Evolutionary conservation across 371 early-diverging fungal species (phyloP).

Genomic region (Apophysomyces trapeziformis): DNA sequence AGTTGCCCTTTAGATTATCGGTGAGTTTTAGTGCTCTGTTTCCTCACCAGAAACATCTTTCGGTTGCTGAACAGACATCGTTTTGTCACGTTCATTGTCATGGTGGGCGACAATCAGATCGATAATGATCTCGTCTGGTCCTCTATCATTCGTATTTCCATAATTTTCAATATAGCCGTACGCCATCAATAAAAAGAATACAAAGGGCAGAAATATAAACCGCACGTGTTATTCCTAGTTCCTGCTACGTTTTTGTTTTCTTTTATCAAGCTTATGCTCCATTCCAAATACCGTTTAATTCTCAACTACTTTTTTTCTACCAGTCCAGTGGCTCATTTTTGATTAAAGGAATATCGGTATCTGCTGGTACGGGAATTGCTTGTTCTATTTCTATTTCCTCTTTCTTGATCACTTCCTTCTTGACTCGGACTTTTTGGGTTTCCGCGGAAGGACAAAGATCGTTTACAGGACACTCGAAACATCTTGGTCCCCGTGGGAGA

Average conservation of each 20-base stretch:
- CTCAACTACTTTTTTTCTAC: constrained; percentile 11
- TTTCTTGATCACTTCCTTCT: constrained; percentile 9
- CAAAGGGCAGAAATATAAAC: background rate
- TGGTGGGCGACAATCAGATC: background rate
- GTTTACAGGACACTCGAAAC: constrained; percentile 82
- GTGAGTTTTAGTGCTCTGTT: background rate
- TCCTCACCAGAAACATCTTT: background rate
- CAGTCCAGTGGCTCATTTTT: constrained; percentile 17
- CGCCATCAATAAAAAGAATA: background rate
- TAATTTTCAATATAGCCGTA: background rate
- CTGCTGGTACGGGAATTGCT: background rate
- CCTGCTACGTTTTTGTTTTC: constrained; percentile 1
- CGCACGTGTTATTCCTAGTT: background rate
- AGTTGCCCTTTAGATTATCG: background rate
- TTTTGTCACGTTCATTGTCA: background rate
- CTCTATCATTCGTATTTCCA: background rate
- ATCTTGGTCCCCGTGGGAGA: constrained; percentile 78
- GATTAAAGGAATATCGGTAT: background rate
- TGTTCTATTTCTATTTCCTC: background rate
- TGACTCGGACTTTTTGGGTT: constrained; percentile 18
- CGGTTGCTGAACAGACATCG: background rate
- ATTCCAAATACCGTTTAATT: constrained; percentile 9
- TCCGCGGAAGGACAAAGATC: constrained; percentile 71
- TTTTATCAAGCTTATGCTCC: background rate
- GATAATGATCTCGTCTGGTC: background rate